These are phyloP conservation scores for Scutellaria barbata DNA, from an alignment of 257 asterid genomes.

Conservation along the genomic window DNA sequence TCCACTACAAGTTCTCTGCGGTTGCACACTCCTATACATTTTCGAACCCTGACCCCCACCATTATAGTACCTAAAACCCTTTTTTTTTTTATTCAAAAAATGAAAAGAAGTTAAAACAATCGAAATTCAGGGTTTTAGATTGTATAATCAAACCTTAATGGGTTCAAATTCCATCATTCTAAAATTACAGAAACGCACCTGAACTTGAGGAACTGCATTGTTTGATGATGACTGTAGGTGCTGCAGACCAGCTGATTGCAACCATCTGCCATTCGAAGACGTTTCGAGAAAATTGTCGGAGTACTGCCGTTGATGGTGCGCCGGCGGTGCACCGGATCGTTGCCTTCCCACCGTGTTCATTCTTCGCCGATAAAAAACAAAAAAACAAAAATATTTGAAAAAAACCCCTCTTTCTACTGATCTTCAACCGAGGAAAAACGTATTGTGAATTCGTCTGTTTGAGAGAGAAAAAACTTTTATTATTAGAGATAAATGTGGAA, in stretches of 20 bases:
- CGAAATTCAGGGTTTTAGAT: constrained; percentile 4
- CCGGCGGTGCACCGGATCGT: constrained; percentile 80
- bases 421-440: constrained; percentile 21
- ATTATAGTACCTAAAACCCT: constrained; percentile 73
- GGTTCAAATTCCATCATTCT: neutral
- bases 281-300: constrained; percentile 79
- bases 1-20: constrained; percentile 66
- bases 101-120: neutral
- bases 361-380: constrained; percentile 35
- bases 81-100: neutral
- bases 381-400: neutral
- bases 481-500: constrained; percentile 37
- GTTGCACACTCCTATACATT: constrained; percentile 63
- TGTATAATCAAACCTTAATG: constrained; percentile 26
- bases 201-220: constrained; percentile 58
- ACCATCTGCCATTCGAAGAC: constrained; percentile 85
- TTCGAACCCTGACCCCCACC: constrained; percentile 78
- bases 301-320: constrained; percentile 86
- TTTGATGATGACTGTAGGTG: constrained; percentile 75
- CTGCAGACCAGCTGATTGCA: constrained; percentile 95
- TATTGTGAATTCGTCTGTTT: neutral
- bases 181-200: constrained; percentile 30
- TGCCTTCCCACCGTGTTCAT: constrained; percentile 91
- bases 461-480: constrained; percentile 18
- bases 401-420: constrained; percentile 7